These are phyloP conservation scores for Saccharum spontaneum DNA, from an alignment of 176 grass and related monocot genomes.

Conservation along the genomic window DNA sequence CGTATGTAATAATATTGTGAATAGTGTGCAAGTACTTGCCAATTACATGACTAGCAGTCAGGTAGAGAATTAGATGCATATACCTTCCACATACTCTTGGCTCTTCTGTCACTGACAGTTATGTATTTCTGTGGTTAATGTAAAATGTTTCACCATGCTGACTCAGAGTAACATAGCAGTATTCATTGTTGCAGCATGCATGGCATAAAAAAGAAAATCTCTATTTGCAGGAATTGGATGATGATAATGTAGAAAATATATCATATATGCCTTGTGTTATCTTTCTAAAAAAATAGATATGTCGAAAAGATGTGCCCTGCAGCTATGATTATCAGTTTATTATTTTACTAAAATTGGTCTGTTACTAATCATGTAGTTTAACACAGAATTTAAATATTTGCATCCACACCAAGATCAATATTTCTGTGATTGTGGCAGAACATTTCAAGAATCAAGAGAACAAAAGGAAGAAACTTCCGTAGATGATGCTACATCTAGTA, in stretches of 20 bases:
- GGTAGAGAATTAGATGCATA: slow-evolving; percentile 6
- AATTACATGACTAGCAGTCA: background rate
- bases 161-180: background rate
- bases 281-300: background rate
- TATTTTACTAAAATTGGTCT: background rate
- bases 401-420: background rate
- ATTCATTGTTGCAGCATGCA: background rate
- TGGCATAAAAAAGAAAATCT: background rate
- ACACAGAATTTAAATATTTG: background rate
- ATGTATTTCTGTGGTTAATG: background rate
- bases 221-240: slow-evolving; percentile 10
- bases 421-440: background rate
- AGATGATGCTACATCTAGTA: background rate
- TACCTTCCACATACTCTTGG: slow-evolving; percentile 5
- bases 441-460: background rate
- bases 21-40: background rate
- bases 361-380: background rate
- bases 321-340: background rate
- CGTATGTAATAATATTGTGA: slow-evolving; percentile 9
- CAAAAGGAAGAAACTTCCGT: background rate
- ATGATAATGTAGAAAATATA: slow-evolving; percentile 4
- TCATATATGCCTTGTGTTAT: background rate
- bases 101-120: background rate
- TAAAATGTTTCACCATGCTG: background rate
- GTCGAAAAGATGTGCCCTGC: background rate